Evolutionary conservation across 345 rosid genomes (phyloP).

Genomic region (Dovyalis caffra): DNA sequence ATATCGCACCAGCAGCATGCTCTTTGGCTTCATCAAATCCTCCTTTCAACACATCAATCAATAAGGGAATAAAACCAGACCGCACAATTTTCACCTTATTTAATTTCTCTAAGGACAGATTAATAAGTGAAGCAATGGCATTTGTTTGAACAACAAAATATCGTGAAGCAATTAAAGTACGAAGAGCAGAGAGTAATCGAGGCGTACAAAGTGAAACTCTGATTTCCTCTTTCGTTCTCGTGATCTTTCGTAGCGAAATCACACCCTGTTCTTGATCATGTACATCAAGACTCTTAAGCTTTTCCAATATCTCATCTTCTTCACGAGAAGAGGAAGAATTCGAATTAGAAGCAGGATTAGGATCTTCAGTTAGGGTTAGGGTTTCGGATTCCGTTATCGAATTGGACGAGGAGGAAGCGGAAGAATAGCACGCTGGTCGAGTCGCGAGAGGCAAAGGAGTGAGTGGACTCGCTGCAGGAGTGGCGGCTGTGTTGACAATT

Average conservation of each 20-base stretch:
- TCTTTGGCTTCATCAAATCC: constrained; percentile 28
- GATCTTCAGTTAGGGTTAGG: constrained; percentile 14
- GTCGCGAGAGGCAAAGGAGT: constrained; percentile 75
- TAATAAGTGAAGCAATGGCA: constrained; percentile 28
- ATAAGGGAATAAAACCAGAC: constrained; percentile 30
- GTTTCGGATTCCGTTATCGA: constrained; percentile 19
- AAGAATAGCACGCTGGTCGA: constrained; percentile 59
- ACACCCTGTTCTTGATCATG: constrained; percentile 28
- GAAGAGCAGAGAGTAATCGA: constrained; percentile 16
- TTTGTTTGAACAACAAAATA: constrained; percentile 22
- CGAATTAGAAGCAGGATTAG: constrained; percentile 5
- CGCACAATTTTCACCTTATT: constrained; percentile 32
- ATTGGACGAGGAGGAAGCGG: constrained; percentile 15
- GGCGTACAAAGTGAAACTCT: constrained; percentile 18
- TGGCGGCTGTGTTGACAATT: constrained; percentile 8
- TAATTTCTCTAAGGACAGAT: constrained; percentile 26
- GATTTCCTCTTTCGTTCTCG: constrained; percentile 21
- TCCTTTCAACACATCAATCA: constrained; percentile 29
- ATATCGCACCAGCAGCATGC: constrained; percentile 35
- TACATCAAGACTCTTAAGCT: constrained; percentile 26
- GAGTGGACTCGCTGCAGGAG: constrained; percentile 34
- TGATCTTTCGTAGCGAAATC: constrained; percentile 19
- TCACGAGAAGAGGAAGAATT: constrained; percentile 6
- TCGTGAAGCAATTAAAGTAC: constrained; percentile 16
- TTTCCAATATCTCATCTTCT: constrained; percentile 22